Base-by-base conservation (phyloP, 176 grass and related monocot species). In the Oryza officinalis region DNA sequence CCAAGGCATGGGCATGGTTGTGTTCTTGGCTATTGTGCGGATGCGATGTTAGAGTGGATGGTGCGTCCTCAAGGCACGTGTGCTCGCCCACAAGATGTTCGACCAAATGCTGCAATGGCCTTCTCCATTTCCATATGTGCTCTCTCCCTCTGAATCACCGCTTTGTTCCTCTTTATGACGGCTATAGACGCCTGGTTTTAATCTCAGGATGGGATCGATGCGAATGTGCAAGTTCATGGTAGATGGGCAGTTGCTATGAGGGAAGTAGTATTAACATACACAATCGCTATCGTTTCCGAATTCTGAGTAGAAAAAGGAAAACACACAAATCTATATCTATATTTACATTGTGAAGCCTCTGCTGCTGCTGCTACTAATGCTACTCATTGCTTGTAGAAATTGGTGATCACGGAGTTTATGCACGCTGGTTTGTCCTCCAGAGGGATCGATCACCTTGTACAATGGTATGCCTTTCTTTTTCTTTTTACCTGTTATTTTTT, bases 331-430 rank as follows among this genome's bases (percentile, higher is more conserved):
- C 47, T 13, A 17, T 9, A 74, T 69, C 47, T 73, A 40, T 83
- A 87, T 83, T 69, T 87, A 84, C 89, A 90, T 52, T 49, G 71
- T 26, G 44, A 82, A 70, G 30, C 63, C n/a, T 61, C n/a, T 61
- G 22, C 57, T 23, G 57, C 57, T 23, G 57, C 57, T 61, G 3
- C 57, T 61, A 61, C 8, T 61, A 38, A 38, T 8, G 8, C 57
- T 61, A 80, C 5, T 12, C 32, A 66, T 77, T 46, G 32, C 17
- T 80, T 57, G 46, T 3, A 64, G 4, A 43, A 64, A 37, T 18
- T 64, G 27, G 20, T 77, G 52, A 37, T 17, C 79, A 38, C 45
- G 64, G 78, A 87, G 33, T 64, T 81, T 15, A 63, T 17, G 46
- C 76, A 75, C 10, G 13, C 57, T 71, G 8, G 20, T 71, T 13